phyloP scores from a whole-genome alignment of 176 grass and related monocot species.

The Rhynchospora pubera region DNA sequence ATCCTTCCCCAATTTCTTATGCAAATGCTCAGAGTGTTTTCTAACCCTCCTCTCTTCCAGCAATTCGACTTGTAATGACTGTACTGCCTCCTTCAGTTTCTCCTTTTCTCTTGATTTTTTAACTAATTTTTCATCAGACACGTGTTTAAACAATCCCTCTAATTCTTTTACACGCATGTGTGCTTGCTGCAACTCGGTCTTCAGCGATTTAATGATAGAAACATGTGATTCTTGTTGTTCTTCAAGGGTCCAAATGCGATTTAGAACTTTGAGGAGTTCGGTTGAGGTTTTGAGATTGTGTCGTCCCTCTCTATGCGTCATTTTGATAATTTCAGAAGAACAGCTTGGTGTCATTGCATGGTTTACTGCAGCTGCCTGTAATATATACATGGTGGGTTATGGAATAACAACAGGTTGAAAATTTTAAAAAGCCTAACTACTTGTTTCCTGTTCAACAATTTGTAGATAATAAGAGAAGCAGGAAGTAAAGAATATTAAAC shows the following conservation, averaged over 20 bases:
- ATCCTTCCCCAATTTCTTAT: conserved; percentile 77
- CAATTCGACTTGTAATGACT: conserved; percentile 60
- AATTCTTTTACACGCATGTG: conserved; percentile 58
- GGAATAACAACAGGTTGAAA: not conserved
- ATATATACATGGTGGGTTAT: conserved; percentile 22
- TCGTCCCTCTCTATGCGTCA: conserved; percentile 47
- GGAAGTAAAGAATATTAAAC: not conserved
- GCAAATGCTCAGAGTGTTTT: conserved; percentile 67
- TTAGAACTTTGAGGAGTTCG: conserved; percentile 88
- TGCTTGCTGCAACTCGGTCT: conserved; percentile 64
- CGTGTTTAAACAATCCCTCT: conserved; percentile 56
- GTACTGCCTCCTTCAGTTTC: conserved; percentile 52
- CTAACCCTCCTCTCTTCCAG: conserved; percentile 77
- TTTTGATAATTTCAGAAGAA: conserved; percentile 53
- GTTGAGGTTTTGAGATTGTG: conserved; percentile 82
- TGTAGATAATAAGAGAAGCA: not conserved
- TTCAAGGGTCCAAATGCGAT: conserved; percentile 97
- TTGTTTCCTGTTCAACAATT: not conserved
- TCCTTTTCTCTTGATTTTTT: conserved; percentile 72
- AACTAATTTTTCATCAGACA: conserved; percentile 58
- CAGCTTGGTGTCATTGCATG: conserved; percentile 41
- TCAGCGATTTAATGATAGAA: conserved; percentile 66
- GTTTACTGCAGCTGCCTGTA: conserved; percentile 62
- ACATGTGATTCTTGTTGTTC: conserved; percentile 79
- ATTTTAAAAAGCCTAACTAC: too few relatives aligned